Evolutionary conservation across 371 early-diverging fungal species (phyloP).

Genomic region (Apophysomyces sp.): DNA sequence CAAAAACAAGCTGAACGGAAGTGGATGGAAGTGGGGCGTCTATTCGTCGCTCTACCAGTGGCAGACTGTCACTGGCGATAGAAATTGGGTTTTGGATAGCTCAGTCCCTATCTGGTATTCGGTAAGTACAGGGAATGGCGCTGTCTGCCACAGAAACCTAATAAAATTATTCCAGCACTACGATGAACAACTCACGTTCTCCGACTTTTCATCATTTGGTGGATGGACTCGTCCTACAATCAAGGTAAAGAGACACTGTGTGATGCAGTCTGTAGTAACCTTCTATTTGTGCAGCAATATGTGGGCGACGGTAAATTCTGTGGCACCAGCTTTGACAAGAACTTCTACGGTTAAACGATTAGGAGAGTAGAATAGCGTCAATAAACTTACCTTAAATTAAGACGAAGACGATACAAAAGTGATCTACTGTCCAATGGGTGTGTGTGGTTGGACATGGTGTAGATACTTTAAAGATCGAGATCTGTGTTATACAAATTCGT

Average conservation of each 20-base stretch:
- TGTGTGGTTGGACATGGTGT: no score
- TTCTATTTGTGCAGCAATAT: slow-evolving; percentile 22
- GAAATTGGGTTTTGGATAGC: slow-evolving; percentile 13
- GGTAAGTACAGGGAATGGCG: slow-evolving; percentile 4
- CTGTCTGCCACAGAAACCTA: background rate
- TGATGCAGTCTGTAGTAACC: background rate
- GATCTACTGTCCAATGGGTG: no score
- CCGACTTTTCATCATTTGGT: slow-evolving; percentile 20
- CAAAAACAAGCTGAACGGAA: slow-evolving; percentile 13
- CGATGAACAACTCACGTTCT: slow-evolving; percentile 12
- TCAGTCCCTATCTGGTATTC: slow-evolving; percentile 23
- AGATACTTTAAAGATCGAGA: no score
- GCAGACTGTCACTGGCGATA: slow-evolving; percentile 15
- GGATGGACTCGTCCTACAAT: slow-evolving; percentile 25
- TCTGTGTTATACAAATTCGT: no score
- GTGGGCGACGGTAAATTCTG: slow-evolving; percentile 14
- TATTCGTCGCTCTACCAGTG: slow-evolving; percentile 20
- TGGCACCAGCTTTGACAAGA: slow-evolving; percentile 17
- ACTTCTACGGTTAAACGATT: slow-evolving; percentile 14
- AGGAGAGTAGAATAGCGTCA: background rate
- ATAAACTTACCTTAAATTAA: no score
- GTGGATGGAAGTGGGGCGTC: slow-evolving; percentile 25
- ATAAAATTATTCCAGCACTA: slow-evolving; percentile 8
- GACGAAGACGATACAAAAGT: no score
- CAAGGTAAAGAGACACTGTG: slow-evolving; percentile 8